These are phyloP conservation scores for Amphichorda felina DNA, from an alignment of 2,329 filamentous ascomycete species.

Conservation along the genomic window DNA sequence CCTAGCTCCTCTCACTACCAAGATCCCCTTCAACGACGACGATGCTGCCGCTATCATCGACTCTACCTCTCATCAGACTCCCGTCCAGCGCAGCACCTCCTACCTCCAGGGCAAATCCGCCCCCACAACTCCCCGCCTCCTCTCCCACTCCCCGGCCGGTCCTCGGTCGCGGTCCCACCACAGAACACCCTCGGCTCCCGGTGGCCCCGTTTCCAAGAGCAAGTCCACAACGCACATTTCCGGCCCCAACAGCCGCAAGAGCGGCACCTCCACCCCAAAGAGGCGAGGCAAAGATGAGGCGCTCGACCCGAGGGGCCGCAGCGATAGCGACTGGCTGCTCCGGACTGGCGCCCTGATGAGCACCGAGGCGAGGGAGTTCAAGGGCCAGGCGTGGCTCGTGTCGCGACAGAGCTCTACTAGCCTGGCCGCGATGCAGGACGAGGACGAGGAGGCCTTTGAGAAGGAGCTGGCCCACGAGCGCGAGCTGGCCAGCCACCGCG, in stretches of 20 bases:
- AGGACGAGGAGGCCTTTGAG: constrained; percentile 41
- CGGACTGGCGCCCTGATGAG: constrained; percentile 51
- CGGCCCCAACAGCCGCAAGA: constrained; percentile 5
- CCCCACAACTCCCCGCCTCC: constrained; percentile 51
- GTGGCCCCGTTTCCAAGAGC: constrained; percentile 39
- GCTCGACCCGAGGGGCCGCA: constrained; percentile 21
- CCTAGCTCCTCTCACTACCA: constrained; percentile 52
- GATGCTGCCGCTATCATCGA: constrained; percentile 10
- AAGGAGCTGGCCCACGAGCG: constrained; percentile 37
- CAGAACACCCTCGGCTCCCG: constrained; percentile 24
- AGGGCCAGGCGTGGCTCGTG: constrained; percentile 59
- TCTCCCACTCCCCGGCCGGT: constrained; percentile 43
- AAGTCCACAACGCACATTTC: constrained; percentile 49
- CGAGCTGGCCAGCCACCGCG: constrained; percentile 32
- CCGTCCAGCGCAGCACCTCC: constrained; percentile 22
- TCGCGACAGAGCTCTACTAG: constrained; percentile 54
- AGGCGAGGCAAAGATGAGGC: constrained; percentile 18
- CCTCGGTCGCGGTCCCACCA: constrained; percentile 33
- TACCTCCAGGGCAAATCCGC: constrained; percentile 52
- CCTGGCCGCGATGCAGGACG: constrained; percentile 37
- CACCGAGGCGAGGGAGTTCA: constrained; percentile 51
- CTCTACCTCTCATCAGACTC: constrained; percentile 10
- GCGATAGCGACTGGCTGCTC: constrained; percentile 53
- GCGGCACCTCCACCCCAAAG: constrained; percentile 10
- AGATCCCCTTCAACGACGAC: constrained; percentile 32